These are phyloP conservation scores for Emericellopsis cladophorae DNA, from an alignment of 2,329 filamentous ascomycete genomes.

Conservation along the genomic window DNA sequence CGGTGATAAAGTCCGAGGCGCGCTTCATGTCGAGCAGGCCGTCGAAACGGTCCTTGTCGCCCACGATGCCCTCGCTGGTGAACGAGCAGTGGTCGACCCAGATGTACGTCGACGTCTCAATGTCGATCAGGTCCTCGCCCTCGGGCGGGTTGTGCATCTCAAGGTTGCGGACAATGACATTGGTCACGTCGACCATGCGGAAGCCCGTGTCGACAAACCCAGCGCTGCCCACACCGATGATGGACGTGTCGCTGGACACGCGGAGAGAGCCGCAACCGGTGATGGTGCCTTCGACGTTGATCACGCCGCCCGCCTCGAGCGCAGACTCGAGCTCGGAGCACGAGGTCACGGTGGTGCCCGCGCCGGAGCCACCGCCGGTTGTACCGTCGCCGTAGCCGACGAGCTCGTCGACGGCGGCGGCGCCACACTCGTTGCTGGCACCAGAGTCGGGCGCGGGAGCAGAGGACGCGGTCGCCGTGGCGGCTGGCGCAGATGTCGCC, in stretches of 20 bases:
- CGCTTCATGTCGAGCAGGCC: slow-evolving; percentile 28
- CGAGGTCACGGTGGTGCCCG: slow-evolving; percentile 29
- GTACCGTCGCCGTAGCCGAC: slow-evolving; percentile 22
- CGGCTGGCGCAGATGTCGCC: too few species aligned
- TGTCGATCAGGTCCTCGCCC: slow-evolving; percentile 34
- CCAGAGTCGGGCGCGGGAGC: background rate
- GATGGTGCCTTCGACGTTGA: slow-evolving; percentile 31
- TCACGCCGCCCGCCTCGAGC: slow-evolving; percentile 23
- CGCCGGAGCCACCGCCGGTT: slow-evolving; percentile 30
- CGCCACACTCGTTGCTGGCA: slow-evolving; percentile 1
- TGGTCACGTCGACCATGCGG: slow-evolving; percentile 30
- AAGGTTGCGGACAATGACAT: slow-evolving; percentile 44
- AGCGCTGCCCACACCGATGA: slow-evolving; percentile 32
- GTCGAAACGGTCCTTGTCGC: slow-evolving; percentile 27
- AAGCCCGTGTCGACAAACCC: slow-evolving; percentile 32
- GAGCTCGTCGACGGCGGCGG: slow-evolving; percentile 3
- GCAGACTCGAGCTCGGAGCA: slow-evolving; percentile 25
- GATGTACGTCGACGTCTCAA: slow-evolving; percentile 32
- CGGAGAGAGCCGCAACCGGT: slow-evolving; percentile 27
- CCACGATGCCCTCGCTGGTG: slow-evolving; percentile 16
- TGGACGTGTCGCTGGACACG: slow-evolving; percentile 33
- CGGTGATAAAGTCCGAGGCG: slow-evolving; percentile 24
- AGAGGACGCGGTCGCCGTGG: too few species aligned
- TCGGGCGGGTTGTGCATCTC: slow-evolving; percentile 32
- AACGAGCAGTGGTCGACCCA: slow-evolving; percentile 30